phyloP scores from a whole-genome alignment of 2,329 filamentous ascomycete species.

The Neoarthrinium moseri region DNA sequence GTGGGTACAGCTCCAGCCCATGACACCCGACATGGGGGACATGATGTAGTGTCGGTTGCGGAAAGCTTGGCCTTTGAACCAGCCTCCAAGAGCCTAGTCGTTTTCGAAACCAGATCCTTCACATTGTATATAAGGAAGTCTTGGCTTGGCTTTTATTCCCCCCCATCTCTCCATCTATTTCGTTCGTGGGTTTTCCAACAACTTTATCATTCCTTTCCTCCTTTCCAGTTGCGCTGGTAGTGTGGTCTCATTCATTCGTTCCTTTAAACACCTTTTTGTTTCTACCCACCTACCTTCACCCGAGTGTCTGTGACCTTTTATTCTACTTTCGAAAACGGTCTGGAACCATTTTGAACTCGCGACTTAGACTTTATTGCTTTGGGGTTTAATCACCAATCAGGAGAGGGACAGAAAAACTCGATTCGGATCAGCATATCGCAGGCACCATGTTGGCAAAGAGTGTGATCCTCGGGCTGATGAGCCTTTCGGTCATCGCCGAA shows the following conservation, averaged over 20 bases:
- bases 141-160: conserved; percentile 36
- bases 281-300: conserved; percentile 17
- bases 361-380: conserved; percentile 26
- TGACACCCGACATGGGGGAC: conserved; percentile 22
- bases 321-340: conserved; percentile 42
- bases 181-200: conserved; percentile 21
- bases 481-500: conserved; percentile 44
- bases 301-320: conserved; percentile 43
- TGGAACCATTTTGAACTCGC: conserved; percentile 45
- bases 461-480: conserved; percentile 46
- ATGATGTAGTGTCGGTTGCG: conserved; percentile 27
- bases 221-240: conserved; percentile 45
- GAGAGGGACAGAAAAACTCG: background rate
- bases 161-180: conserved; percentile 27
- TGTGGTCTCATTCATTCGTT: conserved; percentile 49
- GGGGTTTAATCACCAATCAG: conserved; percentile 9
- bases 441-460: conserved; percentile 53
- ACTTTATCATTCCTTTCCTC: conserved; percentile 32
- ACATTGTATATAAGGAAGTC: conserved; percentile 38
- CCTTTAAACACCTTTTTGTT: conserved; percentile 31
- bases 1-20: conserved; percentile 34
- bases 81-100: conserved; percentile 19
- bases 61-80: conserved; percentile 19
- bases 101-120: conserved; percentile 19
- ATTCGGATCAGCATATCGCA: conserved; percentile 16